Evolutionary conservation across 2,329 filamentous ascomycete species (phyloP), one percentile per base, ranked within the genome.

Genomic region (Fusarium falciforme): DNA sequence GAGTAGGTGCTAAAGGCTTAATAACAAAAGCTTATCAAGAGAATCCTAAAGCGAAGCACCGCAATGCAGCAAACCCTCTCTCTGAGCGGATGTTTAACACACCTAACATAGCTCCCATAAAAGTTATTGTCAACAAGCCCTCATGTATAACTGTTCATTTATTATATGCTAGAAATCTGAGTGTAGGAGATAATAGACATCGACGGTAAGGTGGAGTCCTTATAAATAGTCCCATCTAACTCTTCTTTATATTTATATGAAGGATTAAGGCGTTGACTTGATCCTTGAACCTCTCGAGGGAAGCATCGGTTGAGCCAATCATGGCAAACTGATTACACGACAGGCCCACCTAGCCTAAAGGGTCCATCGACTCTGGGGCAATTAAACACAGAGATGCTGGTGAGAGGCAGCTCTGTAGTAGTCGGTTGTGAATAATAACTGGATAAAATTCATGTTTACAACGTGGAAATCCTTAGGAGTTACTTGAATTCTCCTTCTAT

Each of bases 381-480:
- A 1, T 27, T 47, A 3, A 27, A 25, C 8, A 4, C 8, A 4
- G 22, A 49, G 44, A 10, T 2, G 16, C 17, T 52, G 27, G 17
- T 52, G 27, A 20, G 17, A 52, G 47, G 27, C 27, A 52, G 4
- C 25, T n/a, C 9, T 29, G 10, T 8, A 17, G 9, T 9, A 16
- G 22, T 20, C 20, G 20, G 20, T 20, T 20, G 20, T 20, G 20
- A 20, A 20, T 20, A 20, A 20, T 20, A 20, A 20, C 20, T 20
- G 20, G 20, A 20, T 20, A 20, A 20, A 11, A 29, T n/a, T n/a
- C 17, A 29, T 29, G 25, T 29, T 29, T n/a, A 49, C 9, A 12
- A 35, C 33, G 16, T 17, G 7, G 3, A 2, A 11, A 11, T 40
- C 4, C 1, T 10, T 10, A 11, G 9, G 4, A 0, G 9, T 6